phyloP scores from a whole-genome alignment of 192 early-diverging fungal genomes.

The Gryganskiella cystojenkinii region DNA sequence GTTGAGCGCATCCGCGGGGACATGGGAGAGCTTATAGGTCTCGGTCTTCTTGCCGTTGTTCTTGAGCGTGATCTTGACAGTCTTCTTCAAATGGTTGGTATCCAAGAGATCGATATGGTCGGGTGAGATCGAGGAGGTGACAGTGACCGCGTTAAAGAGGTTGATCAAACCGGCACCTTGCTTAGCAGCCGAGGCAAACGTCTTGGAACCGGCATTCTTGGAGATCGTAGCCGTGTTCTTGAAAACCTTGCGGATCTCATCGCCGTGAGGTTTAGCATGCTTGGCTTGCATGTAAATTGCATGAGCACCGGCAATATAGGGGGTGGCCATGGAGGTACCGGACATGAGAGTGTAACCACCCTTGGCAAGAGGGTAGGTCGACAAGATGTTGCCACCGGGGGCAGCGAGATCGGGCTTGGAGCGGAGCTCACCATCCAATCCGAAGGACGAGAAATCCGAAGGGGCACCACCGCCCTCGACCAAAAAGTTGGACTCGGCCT shows the following conservation, averaged over 20 bases:
- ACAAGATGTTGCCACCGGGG: slow-evolving; percentile 63
- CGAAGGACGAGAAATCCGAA: slow-evolving; percentile 79
- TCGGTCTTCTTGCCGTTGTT: slow-evolving; percentile 48
- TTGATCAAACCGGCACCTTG: slow-evolving; percentile 85
- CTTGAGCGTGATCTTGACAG: slow-evolving; percentile 48
- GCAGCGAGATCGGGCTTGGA: slow-evolving; percentile 64
- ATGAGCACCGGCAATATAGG: slow-evolving; percentile 46
- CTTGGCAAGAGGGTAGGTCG: slow-evolving; percentile 54
- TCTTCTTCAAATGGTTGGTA: slow-evolving; percentile 39
- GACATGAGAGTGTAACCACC: slow-evolving; percentile 57
- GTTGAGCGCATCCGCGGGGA: slow-evolving; percentile 52
- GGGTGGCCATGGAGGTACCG: slow-evolving; percentile 70
- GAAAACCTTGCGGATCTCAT: slow-evolving; percentile 23
- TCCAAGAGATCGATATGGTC: slow-evolving; percentile 68
- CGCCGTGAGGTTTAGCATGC: slow-evolving; percentile 7
- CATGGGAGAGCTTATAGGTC: slow-evolving; percentile 53
- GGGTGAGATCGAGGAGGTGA: slow-evolving; percentile 65
- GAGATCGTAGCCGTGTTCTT: slow-evolving; percentile 40
- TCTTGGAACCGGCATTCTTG: slow-evolving; percentile 7
- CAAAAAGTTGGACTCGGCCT: neutral
- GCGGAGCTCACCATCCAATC: slow-evolving; percentile 74
- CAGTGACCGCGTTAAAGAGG: slow-evolving; percentile 66
- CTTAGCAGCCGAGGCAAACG: slow-evolving; percentile 56
- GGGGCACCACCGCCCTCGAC: slow-evolving; percentile 60
- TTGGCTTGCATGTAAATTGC: slow-evolving; percentile 34